A percentile compares a stretch with the other conserved stretches of the same genome.
phyloP scores from a whole-genome alignment of 2,329 filamentous ascomycete species.

The Hypoxylon sp. region DNA sequence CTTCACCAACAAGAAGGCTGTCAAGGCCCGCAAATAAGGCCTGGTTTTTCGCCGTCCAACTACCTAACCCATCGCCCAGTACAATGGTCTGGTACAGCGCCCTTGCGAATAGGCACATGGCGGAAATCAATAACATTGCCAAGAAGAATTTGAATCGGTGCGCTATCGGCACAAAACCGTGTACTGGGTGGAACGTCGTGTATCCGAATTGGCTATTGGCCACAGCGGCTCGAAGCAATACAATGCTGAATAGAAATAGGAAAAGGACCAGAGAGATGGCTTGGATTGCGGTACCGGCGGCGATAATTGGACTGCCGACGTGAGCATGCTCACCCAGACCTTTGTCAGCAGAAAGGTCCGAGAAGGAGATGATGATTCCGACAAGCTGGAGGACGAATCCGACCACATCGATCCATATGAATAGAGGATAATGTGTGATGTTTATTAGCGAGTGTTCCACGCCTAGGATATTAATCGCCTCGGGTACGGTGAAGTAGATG shows the following conservation, averaged over 20 bases:
- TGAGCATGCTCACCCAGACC: conserved; percentile 33
- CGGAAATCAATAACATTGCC: conserved; percentile 43
- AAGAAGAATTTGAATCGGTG: conserved; percentile 48
- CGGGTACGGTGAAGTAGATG: conserved; percentile 48
- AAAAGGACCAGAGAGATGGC: conserved; percentile 44
- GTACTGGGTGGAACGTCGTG: conserved; percentile 48
- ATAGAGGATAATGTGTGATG: conserved; percentile 40
- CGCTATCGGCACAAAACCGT: conserved; percentile 46
- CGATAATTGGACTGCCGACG: conserved; percentile 43
- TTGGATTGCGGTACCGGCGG: conserved; percentile 48
- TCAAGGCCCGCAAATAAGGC: conserved; percentile 50
- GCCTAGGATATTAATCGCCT: conserved; percentile 48
- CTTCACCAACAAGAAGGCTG: conserved; percentile 49
- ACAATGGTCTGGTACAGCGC: conserved; percentile 48
- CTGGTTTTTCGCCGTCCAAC: conserved; percentile 45
- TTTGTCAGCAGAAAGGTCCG: conserved; percentile 35
- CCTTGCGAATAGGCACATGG: conserved; percentile 46
- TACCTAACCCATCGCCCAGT: conserved; percentile 45
- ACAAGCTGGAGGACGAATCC: conserved; percentile 47
- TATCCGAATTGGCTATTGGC: conserved; percentile 47
- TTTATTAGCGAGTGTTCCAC: conserved; percentile 49
- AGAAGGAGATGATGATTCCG: conserved; percentile 49
- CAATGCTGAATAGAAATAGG: conserved; percentile 44
- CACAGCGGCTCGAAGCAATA: conserved; percentile 42
- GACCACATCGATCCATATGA: conserved; percentile 48